Evolutionary conservation across 2,329 filamentous ascomycete species (phyloP).

Genomic region (Allantophomopsis lycopodina): DNA sequence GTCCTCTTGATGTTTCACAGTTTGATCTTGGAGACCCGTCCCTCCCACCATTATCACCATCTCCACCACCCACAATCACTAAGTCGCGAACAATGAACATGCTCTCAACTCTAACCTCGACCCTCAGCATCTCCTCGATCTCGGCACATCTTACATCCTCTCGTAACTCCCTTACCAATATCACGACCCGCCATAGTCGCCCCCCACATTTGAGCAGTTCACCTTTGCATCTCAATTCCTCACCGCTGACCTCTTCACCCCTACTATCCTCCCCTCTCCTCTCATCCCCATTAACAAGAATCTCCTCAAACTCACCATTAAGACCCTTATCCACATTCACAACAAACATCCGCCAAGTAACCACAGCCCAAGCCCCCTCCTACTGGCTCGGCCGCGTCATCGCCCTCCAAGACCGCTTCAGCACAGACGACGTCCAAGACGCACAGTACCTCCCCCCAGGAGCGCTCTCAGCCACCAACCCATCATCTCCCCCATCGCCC

Average conservation of each 20-base stretch:
- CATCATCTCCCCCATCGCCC: neutral
- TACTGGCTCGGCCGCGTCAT: slow-evolving; percentile 53
- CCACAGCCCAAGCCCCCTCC: slow-evolving; percentile 27
- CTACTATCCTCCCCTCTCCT: neutral
- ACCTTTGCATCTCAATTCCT: too few relatives aligned
- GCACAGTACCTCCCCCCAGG: too few relatives aligned
- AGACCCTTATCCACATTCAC: slow-evolving; percentile 1
- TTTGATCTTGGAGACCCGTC: too few relatives aligned
- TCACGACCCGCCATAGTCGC: neutral
- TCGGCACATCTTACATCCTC: slow-evolving; percentile 17
- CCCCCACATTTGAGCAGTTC: slow-evolving; percentile 2
- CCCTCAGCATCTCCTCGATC: slow-evolving; percentile 7
- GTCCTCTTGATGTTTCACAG: too few relatives aligned
- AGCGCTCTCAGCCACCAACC: too few relatives aligned
- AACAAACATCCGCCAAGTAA: slow-evolving; percentile 19
- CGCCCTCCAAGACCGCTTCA: slow-evolving; percentile 38
- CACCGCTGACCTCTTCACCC: too few relatives aligned
- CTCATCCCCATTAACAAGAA: neutral
- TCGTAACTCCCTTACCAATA: slow-evolving; percentile 6
- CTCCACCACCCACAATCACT: slow-evolving; percentile 10
- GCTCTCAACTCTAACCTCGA: slow-evolving; percentile 29
- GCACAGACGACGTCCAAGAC: too few relatives aligned
- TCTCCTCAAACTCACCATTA: neutral
- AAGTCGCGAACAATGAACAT: slow-evolving; percentile 31
- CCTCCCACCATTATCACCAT: neutral